Percentiles rank a stretch among this genome's conserved stretches.
Conservation (phyloP, 352 stramenopile species). For the Globisporangium perplexum region DNA sequence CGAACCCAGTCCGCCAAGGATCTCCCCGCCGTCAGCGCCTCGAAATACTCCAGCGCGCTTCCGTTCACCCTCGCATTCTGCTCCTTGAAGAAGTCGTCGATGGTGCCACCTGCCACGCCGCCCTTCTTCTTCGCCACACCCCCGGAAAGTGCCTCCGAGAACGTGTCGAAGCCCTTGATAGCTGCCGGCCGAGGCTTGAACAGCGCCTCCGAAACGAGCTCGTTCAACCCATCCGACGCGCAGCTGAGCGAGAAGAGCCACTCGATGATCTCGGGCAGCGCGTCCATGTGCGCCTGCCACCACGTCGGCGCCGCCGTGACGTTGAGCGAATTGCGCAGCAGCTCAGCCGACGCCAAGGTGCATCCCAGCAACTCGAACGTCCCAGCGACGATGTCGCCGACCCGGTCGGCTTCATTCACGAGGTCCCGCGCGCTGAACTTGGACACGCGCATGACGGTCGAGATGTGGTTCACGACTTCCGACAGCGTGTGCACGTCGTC, state of each 20-base stretch:
- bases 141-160: constrained; percentile 24
- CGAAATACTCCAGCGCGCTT: constrained; percentile 10
- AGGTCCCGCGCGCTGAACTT: constrained; percentile 38
- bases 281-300: constrained; percentile 64
- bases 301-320: constrained; percentile 59
- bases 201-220: constrained; percentile 63
- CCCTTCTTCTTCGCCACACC: constrained; percentile 4
- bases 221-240: constrained; percentile 60
- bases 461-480: constrained; percentile 69
- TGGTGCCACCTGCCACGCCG: not conserved
- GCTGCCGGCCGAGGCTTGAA: constrained; percentile 35
- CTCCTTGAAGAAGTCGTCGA: constrained; percentile 20
- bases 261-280: constrained; percentile 45
- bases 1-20: constrained; percentile 13
- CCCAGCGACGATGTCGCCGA: constrained; percentile 45
- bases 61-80: constrained; percentile 16
- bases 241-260: constrained; percentile 73
- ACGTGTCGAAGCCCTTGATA: constrained; percentile 24
- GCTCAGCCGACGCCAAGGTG: constrained; percentile 30
- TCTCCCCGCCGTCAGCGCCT: constrained; percentile 1
- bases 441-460: constrained; percentile 42
- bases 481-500: constrained; percentile 77
- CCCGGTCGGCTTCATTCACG: constrained; percentile 54
- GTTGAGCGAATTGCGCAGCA: constrained; percentile 65
- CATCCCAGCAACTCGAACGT: constrained; percentile 46